phyloP scores from a whole-genome alignment of 306 rosid genomes.

The Comarum palustre region DNA sequence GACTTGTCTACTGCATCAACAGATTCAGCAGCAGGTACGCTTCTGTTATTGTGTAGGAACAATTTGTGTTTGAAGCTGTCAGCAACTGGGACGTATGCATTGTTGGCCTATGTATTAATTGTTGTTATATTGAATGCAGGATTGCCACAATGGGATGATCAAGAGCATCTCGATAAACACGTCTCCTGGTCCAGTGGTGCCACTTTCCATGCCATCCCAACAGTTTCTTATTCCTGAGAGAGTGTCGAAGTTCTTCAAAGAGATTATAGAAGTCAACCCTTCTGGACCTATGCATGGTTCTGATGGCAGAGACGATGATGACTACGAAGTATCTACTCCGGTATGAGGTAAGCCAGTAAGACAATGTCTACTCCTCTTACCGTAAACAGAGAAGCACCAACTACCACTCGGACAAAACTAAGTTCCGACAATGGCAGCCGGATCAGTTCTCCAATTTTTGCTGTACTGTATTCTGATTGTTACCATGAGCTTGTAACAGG shows the following conservation, averaged over 20 bases:
- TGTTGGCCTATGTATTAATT: neutral
- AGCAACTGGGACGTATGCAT: neutral
- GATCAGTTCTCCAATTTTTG: neutral
- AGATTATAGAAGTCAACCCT: conserved; percentile 93
- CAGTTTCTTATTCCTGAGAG: conserved; percentile 76
- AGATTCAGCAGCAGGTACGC: conserved; percentile 63
- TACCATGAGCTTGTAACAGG: neutral
- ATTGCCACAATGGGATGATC: conserved; percentile 69
- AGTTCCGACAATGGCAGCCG: neutral
- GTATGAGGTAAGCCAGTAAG: conserved; percentile 81
- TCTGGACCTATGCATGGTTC: conserved; percentile 69
- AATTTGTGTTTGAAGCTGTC: neutral
- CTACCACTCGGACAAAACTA: conserved; percentile 69
- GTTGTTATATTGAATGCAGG: conserved; percentile 43
- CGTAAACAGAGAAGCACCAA: conserved; percentile 95
- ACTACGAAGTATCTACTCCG: conserved; percentile 55
- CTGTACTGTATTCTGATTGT: neutral
- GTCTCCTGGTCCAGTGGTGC: conserved; percentile 52
- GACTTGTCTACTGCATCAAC: conserved; percentile 51
- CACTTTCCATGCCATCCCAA: conserved; percentile 48
- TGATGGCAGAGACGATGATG: conserved; percentile 67
- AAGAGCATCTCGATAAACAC: conserved; percentile 69
- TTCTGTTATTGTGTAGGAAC: neutral
- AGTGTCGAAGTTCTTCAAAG: conserved; percentile 83
- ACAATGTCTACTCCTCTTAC: conserved; percentile 92